Evolutionary conservation across 2,329 filamentous ascomycete species (phyloP).

Genomic region (Colletotrichum horii): DNA sequence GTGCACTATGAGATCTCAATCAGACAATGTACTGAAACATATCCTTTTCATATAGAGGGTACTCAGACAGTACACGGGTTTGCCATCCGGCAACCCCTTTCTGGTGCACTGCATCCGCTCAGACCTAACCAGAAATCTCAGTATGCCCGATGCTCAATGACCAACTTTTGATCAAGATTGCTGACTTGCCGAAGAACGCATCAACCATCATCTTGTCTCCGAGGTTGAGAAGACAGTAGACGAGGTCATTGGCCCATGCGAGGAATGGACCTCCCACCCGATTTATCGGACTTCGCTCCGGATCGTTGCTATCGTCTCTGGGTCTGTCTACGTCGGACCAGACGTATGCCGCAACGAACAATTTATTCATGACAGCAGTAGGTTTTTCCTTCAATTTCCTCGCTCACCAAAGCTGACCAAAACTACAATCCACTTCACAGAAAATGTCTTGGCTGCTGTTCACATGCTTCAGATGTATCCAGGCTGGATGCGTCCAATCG

Average conservation of each 20-base stretch:
- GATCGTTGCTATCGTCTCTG: constrained; percentile 47
- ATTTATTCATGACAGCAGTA: constrained; percentile 46
- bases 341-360: constrained; percentile 45
- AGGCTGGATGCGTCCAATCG: neutral
- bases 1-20: neutral
- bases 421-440: constrained; percentile 14
- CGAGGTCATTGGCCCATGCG: constrained; percentile 33
- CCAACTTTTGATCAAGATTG: neutral
- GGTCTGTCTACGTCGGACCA: constrained; percentile 47
- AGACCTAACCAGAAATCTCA: neutral
- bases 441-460: neutral
- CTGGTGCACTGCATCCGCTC: constrained; percentile 3
- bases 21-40: neutral
- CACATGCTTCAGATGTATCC: constrained; percentile 1
- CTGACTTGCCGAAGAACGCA: neutral
- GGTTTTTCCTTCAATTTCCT: constrained; percentile 41
- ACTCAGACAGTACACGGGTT: constrained; percentile 1
- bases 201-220: neutral
- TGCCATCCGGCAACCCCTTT: constrained; percentile 6
- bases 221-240: constrained; percentile 27
- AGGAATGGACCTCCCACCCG: constrained; percentile 40
- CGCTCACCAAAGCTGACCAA: neutral
- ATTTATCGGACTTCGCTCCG: constrained; percentile 42
- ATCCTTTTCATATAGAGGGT: neutral
- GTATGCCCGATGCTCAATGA: neutral